A percentile compares a stretch with the other conserved stretches of the same genome.
Conservation (phyloP, 179 eudicot species). For the Gypsophila paniculata region DNA sequence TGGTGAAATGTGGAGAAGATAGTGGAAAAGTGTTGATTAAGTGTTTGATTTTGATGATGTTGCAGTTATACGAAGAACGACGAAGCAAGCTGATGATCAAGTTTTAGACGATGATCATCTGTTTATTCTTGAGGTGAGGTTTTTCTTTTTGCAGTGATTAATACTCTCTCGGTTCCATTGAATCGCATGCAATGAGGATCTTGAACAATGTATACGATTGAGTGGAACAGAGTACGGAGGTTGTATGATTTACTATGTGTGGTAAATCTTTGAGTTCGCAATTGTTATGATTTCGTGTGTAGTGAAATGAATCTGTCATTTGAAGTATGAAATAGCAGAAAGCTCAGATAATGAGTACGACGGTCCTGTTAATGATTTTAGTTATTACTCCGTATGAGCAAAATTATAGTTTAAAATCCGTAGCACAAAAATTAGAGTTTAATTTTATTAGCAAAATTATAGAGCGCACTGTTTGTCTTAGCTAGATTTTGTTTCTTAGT, state of each 20-base stretch:
- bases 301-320: neutral
- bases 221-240: too few relatives aligned
- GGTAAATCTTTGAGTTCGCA: neutral
- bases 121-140: constrained; percentile 73
- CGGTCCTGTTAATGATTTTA: too few relatives aligned
- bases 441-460: too few relatives aligned
- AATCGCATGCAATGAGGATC: too few relatives aligned
- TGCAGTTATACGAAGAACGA: constrained; percentile 64
- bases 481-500: neutral
- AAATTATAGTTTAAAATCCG: too few relatives aligned
- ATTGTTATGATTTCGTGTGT: neutral
- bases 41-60: neutral
- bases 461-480: neutral
- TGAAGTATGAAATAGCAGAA: neutral
- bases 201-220: too few relatives aligned
- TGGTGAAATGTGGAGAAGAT: neutral
- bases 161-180: too few relatives aligned
- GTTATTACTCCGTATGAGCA: too few relatives aligned
- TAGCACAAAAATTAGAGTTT: too few relatives aligned
- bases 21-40: neutral
- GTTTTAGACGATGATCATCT: constrained; percentile 61
- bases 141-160: neutral
- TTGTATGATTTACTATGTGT: neutral
- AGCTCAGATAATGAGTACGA: too few relatives aligned
- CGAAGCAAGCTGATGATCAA: constrained; percentile 48